Percentiles rank a stretch among this genome's conserved stretches.
Evolutionary conservation across 2,329 filamentous ascomycete species (phyloP).

Genomic region (Huntiella bhutanensis): DNA sequence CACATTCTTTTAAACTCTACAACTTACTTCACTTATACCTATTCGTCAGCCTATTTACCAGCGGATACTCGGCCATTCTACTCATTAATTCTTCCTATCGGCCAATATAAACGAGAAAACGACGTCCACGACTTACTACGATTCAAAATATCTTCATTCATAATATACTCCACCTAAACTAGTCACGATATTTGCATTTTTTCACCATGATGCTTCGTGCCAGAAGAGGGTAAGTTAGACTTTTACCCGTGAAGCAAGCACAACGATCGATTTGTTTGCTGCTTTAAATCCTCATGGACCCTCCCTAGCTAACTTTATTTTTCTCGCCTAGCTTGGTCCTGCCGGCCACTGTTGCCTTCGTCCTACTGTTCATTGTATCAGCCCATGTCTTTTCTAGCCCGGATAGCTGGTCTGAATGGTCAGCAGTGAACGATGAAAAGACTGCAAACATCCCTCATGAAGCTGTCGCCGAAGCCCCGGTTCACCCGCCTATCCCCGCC

Average conservation of each 20-base stretch:
- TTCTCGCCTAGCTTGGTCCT: conserved; percentile 1
- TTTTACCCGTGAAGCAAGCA: not conserved
- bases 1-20: not conserved
- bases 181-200: too few relatives aligned
- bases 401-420: conserved; percentile 10
- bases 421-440: not conserved
- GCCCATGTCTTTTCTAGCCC: conserved; percentile 9
- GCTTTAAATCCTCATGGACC: not conserved
- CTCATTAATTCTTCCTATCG: too few relatives aligned
- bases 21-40: not conserved
- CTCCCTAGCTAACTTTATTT: not conserved
- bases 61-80: too few relatives aligned
- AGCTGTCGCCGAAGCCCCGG: not conserved
- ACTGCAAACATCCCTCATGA: conserved; percentile 6
- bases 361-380: conserved; percentile 9
- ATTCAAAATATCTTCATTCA: too few relatives aligned
- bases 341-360: conserved; percentile 8
- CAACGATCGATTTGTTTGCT: not conserved
- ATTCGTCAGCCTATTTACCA: not conserved
- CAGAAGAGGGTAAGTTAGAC: conserved; percentile 7
- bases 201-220: conserved; percentile 7
- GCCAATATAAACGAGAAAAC: too few relatives aligned
- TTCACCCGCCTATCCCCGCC: conserved; percentile 4
- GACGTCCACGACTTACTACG: too few relatives aligned
- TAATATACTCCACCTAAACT: too few relatives aligned